Base-by-base conservation (phyloP, 2,329 filamentous ascomycete genomes). In the Colletotrichum sp. region DNA sequence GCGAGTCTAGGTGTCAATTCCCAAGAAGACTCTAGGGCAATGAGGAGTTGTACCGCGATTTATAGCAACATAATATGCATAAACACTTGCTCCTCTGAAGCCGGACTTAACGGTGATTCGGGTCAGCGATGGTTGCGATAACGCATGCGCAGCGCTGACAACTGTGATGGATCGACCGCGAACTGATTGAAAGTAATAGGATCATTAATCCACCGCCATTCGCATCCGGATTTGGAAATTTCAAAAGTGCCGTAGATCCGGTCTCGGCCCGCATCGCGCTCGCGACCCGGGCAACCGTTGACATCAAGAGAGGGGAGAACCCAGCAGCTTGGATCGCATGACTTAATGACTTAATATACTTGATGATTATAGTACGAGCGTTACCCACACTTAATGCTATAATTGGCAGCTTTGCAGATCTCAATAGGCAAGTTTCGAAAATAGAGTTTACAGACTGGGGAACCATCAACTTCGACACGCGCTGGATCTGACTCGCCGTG, bases 51-150 rank as follows among this genome's bases (percentile, higher is more conserved):
- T 48, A 8, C 3, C 19, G 19, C 19, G 5, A 4, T n/a, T n/a
- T 12, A 44, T n/a, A 3, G 5, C 39, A 44, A 48, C 44, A 22
- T 48, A 13, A 48, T 12, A 48, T 48, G 6, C 11, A 48, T 6
- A 13, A 22, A 11, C 19, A 12, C 13, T 6, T 48, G 4, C 4
- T 7, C 2, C 12, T 8, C 44, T 48, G 11, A 13, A 12, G 11
- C 5, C 44, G 44, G 44, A 22, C 19, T 48, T 48, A 22, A 8
- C 44, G 44, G n/a, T n/a, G 39, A 6, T 44, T 44, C 19, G 0
- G 39, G 19, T 22, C 19, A 12, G 11, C 44, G 0, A n/a, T 2
- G 1, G 11, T 11, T 48, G 44, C 6, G 0, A 22, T 22, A 0
- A 44, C 19, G 19, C 19, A 44, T n/a, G 9, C 39, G 39, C 1